Evolutionary conservation across 805 yeast genomes (phyloP), one percentile per base, ranked within the genome.

Genomic region (Candida loeiensis): DNA sequence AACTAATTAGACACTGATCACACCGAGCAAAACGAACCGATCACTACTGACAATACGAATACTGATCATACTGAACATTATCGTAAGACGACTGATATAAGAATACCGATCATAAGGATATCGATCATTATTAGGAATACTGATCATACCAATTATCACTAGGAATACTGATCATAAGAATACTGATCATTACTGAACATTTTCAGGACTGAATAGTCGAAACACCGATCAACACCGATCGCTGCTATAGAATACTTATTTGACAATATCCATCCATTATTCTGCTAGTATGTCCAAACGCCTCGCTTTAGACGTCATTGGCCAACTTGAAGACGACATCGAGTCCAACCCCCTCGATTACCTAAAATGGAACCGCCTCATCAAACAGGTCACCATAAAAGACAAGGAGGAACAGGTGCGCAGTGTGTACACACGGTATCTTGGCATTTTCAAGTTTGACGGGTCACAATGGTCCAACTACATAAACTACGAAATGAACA

Each of bases 401-500:
- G 86, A 79, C 41, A 74, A 77, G 44, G 73, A 71, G 36, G 86
- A 78, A 19, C 77, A 76, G 38, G 79, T 84, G 2, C 63, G 83
- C 26, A 63, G 68, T 6, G 69, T 73, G 0, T 88, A 74, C 56
- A 82, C 81, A 39, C 63, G 74, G 15, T 79, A 84, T 50, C 71
- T 90, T 33, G 58, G 58, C 14, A 66, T 75, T 6, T 90, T 86
- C 66, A 87, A 86, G 19, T 75, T 73, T 40, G 79, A 82, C 49
- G 83, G 38, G 12, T 17, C 38, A 8, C 73, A 80, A n/a, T 91
- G 96, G 96, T 69, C 79, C 24, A 71, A 66, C 29, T 89, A 86
- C 59, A 76, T 85, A 43, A 76, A 77, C 39, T 76, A 74, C 49
- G 86, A 82, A 55, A 58, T 82, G 43, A 73, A 71, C 35, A 18